Conservation (phyloP, 108 stramenopile genomes). For the Cyclotella baltica region DNA sequence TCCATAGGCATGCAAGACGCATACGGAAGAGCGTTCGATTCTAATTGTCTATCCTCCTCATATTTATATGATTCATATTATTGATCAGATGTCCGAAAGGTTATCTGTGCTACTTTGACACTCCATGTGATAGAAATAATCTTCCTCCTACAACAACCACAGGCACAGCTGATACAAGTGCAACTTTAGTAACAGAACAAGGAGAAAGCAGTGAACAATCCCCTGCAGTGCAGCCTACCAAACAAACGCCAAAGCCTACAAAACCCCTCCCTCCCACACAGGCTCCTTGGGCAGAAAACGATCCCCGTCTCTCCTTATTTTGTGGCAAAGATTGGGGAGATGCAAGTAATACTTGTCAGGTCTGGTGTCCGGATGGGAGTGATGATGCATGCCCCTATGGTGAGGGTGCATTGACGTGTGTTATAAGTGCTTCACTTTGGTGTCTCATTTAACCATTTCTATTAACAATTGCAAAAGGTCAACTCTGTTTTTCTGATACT, state of each 20-base stretch:
- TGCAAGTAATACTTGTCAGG: conserved; percentile 14
- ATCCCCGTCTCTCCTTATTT: background rate
- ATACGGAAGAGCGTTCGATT: background rate
- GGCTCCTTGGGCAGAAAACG: conserved; percentile 8
- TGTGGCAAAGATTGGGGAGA: conserved; percentile 21
- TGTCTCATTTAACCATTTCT: background rate
- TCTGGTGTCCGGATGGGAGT: conserved; percentile 30
- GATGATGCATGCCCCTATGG: conserved; percentile 21
- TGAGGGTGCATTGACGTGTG: background rate
- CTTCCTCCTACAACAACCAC: background rate
- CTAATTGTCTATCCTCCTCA: background rate
- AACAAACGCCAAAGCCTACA: background rate
- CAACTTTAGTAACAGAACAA: no score
- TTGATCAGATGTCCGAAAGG: conserved; percentile 19
- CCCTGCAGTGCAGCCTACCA: background rate
- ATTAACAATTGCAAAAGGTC: background rate
- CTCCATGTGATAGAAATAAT: conserved; percentile 17
- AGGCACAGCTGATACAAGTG: background rate
- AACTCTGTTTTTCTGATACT: conserved; percentile 28
- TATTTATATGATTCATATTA: background rate
- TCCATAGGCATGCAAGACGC: background rate
- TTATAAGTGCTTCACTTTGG: background rate
- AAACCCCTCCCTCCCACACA: background rate
- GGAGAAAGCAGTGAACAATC: no score
- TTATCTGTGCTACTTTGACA: conserved; percentile 28